Evolutionary conservation across 2,329 filamentous ascomycete genomes (phyloP), one percentile per base, ranked within the genome.

Genomic region (Gremmenia infestans): DNA sequence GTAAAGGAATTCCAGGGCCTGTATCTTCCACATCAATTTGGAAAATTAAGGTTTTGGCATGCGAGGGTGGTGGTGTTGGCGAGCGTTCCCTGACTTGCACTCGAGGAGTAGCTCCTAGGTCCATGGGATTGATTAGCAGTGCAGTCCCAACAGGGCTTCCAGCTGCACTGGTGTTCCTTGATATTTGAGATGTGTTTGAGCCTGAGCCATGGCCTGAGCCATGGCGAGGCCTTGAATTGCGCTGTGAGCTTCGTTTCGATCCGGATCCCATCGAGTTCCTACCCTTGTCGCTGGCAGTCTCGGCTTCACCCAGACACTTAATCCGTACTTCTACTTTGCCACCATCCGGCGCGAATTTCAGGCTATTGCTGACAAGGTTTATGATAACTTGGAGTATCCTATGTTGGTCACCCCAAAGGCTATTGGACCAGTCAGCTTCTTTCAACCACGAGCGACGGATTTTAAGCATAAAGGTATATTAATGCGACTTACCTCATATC

Each of bases 351-450:
- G 92, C 96, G 67, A 97, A 96, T 69, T 97, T 97, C 45, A 96
- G 75, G 70, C 88, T 90, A 73, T 97, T 97, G 71, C 88, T 92
- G 48, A 96, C 90, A 35, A 97, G 77, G 67, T 96, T 96, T 75
- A 95, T 96, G 48, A 96, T 82, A n/a, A 96, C 88, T 70, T 96
- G 92, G 25, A 96, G 74, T 40, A 96, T 94, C 46, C 92, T 81
- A 67, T 96, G 91, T 63, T 94, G 88, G 65, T 97, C 92, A n/a
- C 92, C 92, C 84, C 89, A 94, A 1, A 97, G 76, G 50, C 88
- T 57, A 25, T 46, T 55, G 12, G 5, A 48, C 17, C 15, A 19
- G 32, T 54, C 35, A 54, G 55, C 45, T 48, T 48, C 23, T 48
- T 17, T 23, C 12, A 12, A 35, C 4, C 7, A 37, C n/a, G 19